phyloP scores from a whole-genome alignment of 805 yeast genomes.

The Candida caryicola region DNA sequence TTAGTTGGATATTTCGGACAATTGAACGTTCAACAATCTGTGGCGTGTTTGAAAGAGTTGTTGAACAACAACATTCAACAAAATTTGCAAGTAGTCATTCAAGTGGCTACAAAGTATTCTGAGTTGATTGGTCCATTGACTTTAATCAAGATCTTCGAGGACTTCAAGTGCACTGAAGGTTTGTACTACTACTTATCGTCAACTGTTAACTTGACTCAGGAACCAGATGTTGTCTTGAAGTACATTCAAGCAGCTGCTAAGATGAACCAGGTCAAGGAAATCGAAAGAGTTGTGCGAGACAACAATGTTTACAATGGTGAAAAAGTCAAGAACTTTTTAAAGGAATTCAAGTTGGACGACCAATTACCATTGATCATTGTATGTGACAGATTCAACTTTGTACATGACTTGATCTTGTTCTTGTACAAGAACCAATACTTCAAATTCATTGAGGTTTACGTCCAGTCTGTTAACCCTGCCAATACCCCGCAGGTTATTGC shows the following conservation, averaged over 20 bases:
- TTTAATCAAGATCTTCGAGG: constrained; percentile 89
- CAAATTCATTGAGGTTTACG: constrained; percentile 96
- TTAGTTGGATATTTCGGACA: constrained; percentile 88
- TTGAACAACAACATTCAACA: constrained; percentile 73
- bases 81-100: constrained; percentile 89
- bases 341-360: constrained; percentile 90
- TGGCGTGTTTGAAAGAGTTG: constrained; percentile 84
- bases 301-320: constrained; percentile 95
- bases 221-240: constrained; percentile 92
- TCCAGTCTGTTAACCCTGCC: constrained; percentile 94
- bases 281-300: constrained; percentile 92
- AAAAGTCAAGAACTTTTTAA: constrained; percentile 93
- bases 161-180: constrained; percentile 89
- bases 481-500: constrained; percentile 97
- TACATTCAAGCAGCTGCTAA: constrained; percentile 93
- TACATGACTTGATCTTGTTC: constrained; percentile 90
- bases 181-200: constrained; percentile 90
- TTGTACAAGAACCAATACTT: constrained; percentile 93
- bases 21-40: constrained; percentile 89
- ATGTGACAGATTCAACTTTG: constrained; percentile 87
- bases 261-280: constrained; percentile 86
- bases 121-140: constrained; percentile 86
- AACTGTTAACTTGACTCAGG: constrained; percentile 89
- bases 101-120: constrained; percentile 94
- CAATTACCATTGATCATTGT: constrained; percentile 96